Percentiles rank a stretch among this genome's conserved stretches.
These are phyloP conservation scores for Lentinula sp. DNA, from an alignment of 768 basidiomycete genomes.

Conservation along the genomic window DNA sequence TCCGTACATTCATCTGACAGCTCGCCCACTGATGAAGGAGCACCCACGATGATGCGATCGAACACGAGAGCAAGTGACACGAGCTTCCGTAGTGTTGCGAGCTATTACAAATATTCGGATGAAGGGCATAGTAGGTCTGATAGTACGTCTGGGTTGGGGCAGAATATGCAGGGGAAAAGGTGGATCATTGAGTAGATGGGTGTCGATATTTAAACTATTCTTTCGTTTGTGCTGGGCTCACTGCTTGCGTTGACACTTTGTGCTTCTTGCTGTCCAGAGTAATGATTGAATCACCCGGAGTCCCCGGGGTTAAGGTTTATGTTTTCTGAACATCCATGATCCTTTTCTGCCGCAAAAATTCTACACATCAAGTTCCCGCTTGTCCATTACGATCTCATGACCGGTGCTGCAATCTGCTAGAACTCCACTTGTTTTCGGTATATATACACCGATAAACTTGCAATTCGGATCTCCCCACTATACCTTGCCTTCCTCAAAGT, in stretches of 20 bases:
- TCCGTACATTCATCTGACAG: conserved; percentile 21
- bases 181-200: conserved; percentile 22
- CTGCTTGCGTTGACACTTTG: not conserved
- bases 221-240: not conserved
- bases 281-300: not conserved
- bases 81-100: conserved; percentile 31
- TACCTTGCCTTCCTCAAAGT: not conserved
- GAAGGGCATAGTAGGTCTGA: conserved; percentile 15
- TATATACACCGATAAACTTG: not conserved
- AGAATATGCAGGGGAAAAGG: conserved; percentile 12
- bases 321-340: not conserved
- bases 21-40: conserved; percentile 16
- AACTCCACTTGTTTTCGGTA: not conserved
- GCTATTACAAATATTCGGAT: conserved; percentile 24
- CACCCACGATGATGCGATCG: conserved; percentile 21
- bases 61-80: conserved; percentile 32
- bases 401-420: not conserved
- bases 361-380: not conserved
- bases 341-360: not conserved
- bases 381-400: not conserved
- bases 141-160: not conserved
- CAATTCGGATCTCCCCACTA: not conserved
- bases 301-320: not conserved
- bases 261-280: not conserved
- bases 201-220: not conserved